Percentiles rank a stretch among this genome's conserved stretches.
These are phyloP conservation scores for Leptoxyphium fumago DNA, from an alignment of 2,329 filamentous ascomycete species.

Conservation along the genomic window DNA sequence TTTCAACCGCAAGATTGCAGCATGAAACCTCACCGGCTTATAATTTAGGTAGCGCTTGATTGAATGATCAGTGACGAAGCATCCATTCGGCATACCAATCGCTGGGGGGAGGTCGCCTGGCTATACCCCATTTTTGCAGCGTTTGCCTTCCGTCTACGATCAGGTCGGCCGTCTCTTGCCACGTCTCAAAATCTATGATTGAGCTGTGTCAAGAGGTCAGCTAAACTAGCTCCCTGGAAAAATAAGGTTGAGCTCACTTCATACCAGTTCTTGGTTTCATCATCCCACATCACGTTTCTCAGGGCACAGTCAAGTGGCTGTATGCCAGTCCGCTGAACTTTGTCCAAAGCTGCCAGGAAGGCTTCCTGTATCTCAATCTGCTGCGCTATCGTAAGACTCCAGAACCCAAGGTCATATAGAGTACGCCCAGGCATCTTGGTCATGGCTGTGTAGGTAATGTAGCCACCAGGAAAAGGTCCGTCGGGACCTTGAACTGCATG, in stretches of 20 bases:
- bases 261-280: conserved; percentile 6
- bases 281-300: conserved; percentile 17
- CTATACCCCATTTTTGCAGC: conserved; percentile 16
- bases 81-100: conserved; percentile 11
- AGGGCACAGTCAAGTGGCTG: conserved; percentile 18
- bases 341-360: conserved; percentile 13
- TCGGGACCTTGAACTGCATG: conserved; percentile 7
- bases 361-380: conserved; percentile 10
- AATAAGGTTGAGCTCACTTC: background rate
- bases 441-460: conserved; percentile 17
- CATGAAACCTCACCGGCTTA: no score
- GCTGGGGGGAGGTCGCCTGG: conserved; percentile 11
- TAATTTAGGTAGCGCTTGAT: no score
- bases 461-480: conserved; percentile 14
- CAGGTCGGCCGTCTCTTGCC: conserved; percentile 9
- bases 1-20: no score
- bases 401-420: conserved; percentile 16
- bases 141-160: conserved; percentile 13
- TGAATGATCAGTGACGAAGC: background rate
- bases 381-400: conserved; percentile 10
- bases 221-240: background rate
- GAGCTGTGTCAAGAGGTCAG: conserved; percentile 5
- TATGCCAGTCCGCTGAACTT: conserved; percentile 12
- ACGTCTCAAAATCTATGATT: conserved; percentile 20
- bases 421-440: conserved; percentile 14